Percentiles rank a stretch among this genome's conserved stretches.
These are phyloP conservation scores for Lepidopterella palustris DNA, from an alignment of 495 filamentous ascomycete genomes.

Conservation along the genomic window DNA sequence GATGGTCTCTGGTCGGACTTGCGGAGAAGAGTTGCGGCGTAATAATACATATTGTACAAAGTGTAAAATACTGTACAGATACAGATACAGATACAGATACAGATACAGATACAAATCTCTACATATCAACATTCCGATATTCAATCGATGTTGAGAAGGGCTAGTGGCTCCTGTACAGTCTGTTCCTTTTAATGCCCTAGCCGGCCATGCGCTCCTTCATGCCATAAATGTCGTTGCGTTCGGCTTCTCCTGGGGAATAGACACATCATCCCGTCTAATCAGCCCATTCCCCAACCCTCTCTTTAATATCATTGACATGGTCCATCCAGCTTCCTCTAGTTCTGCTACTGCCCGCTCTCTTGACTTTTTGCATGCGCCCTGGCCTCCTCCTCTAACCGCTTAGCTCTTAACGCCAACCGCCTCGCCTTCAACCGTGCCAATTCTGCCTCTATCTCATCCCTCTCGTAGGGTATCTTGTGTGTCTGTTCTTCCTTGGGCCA, in stretches of 20 bases:
- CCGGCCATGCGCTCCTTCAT: too few relatives aligned
- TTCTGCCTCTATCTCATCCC: constrained; percentile 58
- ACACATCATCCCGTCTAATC: too few relatives aligned
- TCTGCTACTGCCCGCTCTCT: too few relatives aligned
- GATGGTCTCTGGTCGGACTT: constrained; percentile 28
- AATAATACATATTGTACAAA: constrained; percentile 5
- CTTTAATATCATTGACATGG: too few relatives aligned
- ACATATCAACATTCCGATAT: neutral
- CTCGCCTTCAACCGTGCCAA: constrained; percentile 25
- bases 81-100: neutral
- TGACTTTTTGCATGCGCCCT: neutral
- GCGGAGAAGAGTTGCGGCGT: constrained; percentile 26
- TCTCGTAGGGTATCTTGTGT: constrained; percentile 81
- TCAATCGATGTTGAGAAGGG: neutral
- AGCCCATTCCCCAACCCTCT: too few relatives aligned
- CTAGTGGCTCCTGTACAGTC: too few relatives aligned
- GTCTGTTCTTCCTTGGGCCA: constrained; percentile 85
- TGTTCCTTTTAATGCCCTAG: too few relatives aligned
- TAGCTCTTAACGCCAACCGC: constrained; percentile 18
- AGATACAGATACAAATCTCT: neutral
- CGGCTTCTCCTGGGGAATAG: too few relatives aligned
- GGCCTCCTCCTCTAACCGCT: constrained; percentile 15
- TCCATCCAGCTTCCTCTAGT: too few relatives aligned
- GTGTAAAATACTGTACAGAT: neutral
- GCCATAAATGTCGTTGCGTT: too few relatives aligned